Evolutionary conservation across 208 protist genomes (phyloP).

Genomic region (Giardia duodenalis): DNA sequence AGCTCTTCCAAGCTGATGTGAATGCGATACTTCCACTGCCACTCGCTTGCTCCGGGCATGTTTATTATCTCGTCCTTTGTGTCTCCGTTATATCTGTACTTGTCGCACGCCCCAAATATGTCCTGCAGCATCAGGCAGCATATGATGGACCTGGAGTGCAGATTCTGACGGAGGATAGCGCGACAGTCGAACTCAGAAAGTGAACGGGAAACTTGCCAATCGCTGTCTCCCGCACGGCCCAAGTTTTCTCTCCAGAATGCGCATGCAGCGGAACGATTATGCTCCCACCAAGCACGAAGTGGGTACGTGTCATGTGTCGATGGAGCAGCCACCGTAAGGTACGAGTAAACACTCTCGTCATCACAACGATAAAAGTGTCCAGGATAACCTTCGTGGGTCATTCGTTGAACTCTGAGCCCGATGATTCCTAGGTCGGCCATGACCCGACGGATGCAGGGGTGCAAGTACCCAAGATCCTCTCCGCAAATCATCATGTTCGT

Average conservation of each 20-base stretch:
- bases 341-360: conserved; percentile 26
- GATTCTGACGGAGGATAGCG: conserved; percentile 36
- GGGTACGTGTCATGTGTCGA: conserved; percentile 41
- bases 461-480: conserved; percentile 58
- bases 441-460: conserved; percentile 46
- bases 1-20: conserved; percentile 41
- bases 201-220: neutral
- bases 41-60: conserved; percentile 25
- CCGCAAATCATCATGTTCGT: conserved; percentile 59
- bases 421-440: conserved; percentile 52
- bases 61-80: conserved; percentile 43
- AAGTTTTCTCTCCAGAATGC: neutral
- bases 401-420: conserved; percentile 56
- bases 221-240: neutral
- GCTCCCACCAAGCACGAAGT: conserved; percentile 41
- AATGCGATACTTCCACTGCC: conserved; percentile 47
- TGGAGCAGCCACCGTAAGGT: conserved; percentile 37
- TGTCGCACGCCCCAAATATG: neutral
- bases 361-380: conserved; percentile 26
- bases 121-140: conserved; percentile 42
- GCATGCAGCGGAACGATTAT: neutral
- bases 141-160: conserved; percentile 39
- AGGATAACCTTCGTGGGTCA: conserved; percentile 44
- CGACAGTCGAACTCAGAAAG: neutral
- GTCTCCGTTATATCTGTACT: neutral